Percentiles rank a stretch among this genome's conserved stretches.
Evolutionary conservation across 1,284 basidiomycete species (phyloP).

Genomic region (Hemileia vastatrix): DNA sequence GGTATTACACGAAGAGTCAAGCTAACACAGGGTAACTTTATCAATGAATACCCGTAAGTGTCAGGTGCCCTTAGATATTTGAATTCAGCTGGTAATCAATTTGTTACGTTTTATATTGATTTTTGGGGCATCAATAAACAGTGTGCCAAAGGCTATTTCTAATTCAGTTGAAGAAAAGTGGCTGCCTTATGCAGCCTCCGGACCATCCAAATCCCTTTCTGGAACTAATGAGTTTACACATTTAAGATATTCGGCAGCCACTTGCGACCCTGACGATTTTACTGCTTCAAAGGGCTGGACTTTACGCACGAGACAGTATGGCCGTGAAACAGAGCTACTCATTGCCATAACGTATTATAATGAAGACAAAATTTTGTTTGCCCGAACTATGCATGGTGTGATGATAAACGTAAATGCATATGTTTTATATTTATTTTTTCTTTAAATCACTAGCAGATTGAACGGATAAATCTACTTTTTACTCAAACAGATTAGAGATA

Average conservation of each 20-base stretch:
- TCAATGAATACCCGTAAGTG: slow-evolving; percentile 37
- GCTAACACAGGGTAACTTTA: slow-evolving; percentile 57
- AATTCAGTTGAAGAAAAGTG: slow-evolving; percentile 78
- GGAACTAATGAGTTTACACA: slow-evolving; percentile 22
- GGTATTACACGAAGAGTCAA: slow-evolving; percentile 65
- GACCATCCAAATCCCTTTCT: neutral
- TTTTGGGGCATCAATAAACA: slow-evolving; percentile 43
- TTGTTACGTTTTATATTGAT: neutral
- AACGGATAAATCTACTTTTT: slow-evolving; percentile 39
- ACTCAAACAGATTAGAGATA: slow-evolving; percentile 94
- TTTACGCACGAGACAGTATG: slow-evolving; percentile 71
- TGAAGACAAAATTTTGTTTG: slow-evolving; percentile 80
- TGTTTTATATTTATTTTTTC: neutral
- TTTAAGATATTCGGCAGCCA: slow-evolving; percentile 50
- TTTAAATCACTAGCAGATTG: neutral
- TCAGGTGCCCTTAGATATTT: neutral
- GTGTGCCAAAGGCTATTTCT: slow-evolving; percentile 75
- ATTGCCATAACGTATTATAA: slow-evolving; percentile 60
- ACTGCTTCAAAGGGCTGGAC: slow-evolving; percentile 65
- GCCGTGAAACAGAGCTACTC: slow-evolving; percentile 80
- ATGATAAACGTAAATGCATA: slow-evolving; percentile 21
- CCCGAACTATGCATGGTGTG: slow-evolving; percentile 27
- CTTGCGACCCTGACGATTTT: slow-evolving; percentile 91
- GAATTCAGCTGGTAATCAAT: neutral
- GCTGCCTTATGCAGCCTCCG: slow-evolving; percentile 38